Evolutionary conservation across 345 rosid species (phyloP), one percentile per base, ranked within the genome.

Genomic region (Citrus inodora): DNA sequence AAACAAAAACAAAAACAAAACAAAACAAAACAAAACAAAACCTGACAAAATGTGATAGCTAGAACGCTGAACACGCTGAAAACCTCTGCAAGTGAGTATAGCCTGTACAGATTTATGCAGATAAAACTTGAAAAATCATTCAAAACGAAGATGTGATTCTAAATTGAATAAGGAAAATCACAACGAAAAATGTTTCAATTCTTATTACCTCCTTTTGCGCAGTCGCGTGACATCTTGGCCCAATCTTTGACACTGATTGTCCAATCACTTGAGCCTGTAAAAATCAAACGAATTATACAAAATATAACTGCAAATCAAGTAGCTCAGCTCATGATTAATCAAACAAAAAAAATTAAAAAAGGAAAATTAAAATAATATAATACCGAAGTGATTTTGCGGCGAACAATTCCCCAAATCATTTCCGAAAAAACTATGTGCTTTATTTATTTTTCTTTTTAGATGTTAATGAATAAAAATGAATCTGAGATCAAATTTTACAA

Each of bases 381-480:
- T 81, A 81, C 78, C 66, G 67, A 67, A 73, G 80, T 76, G 73
- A 73, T 65, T 77, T 51, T 65, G 19, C 84, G 81, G 33, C 80
- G 80, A 73, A 77, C 4, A 77, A 73, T 61, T 30, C 80, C 78
- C 78, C 66, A 77, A 73, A 81, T 77, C 84, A 81, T 81, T 35
- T 77, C 27, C 67, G 6, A 42, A 66, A 66, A 6, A 22, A 51
- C 62, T 13, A 63, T 30, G 5, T 22, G 14, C 4, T 60, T 22
- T 63, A 63, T 28, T 66, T 21, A 19, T 66, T 66, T 17, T 28
- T 13, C 8, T 28, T 17, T 22, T 2, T 1, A 66, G 40, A 33
- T 66, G 46, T 33, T 1, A 19, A 33, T 8, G 13, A 67, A 32
- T 8, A 19, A 9, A 46, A 64, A 14, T 42, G 19, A 21, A 69